A percentile compares a stretch with the other conserved stretches of the same genome.
Evolutionary conservation across 441 rosid genomes (phyloP).

Genomic region (Jatropha podagrica): DNA sequence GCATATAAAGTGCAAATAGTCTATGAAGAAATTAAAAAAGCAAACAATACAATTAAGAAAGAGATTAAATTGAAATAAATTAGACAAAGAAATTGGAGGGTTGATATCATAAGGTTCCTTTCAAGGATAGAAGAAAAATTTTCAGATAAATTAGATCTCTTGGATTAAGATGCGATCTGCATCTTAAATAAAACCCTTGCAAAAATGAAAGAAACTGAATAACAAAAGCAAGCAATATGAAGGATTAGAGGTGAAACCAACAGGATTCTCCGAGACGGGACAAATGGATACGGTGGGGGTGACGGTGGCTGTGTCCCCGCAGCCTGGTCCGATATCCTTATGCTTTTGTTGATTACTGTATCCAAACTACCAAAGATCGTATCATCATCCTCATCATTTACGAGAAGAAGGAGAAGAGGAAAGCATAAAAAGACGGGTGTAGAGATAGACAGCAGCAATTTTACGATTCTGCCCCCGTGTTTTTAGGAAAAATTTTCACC

Average conservation of each 20-base stretch:
- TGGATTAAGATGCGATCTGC: slow-evolving; percentile 3
- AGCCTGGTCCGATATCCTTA: neutral
- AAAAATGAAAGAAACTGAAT: neutral
- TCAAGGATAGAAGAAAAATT: neutral
- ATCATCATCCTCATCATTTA: slow-evolving; percentile 2
- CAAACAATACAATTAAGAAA: neutral
- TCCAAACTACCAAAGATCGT: neutral
- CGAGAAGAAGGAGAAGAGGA: neutral
- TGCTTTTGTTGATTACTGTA: neutral
- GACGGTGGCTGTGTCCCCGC: neutral
- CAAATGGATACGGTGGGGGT: neutral
- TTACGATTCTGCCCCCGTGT: slow-evolving; percentile 18
- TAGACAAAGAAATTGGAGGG: neutral
- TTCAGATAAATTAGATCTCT: neutral
- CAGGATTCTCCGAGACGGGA: neutral
- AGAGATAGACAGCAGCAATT: neutral
- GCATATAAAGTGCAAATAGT: neutral
- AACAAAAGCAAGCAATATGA: neutral
- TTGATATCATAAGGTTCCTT: neutral
- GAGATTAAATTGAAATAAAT: neutral
- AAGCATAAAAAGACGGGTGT: neutral
- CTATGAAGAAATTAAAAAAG: neutral
- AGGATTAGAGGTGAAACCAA: slow-evolving; percentile 7
- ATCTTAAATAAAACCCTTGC: neutral
- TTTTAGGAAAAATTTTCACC: neutral